These are phyloP conservation scores for Yamagishiella unicocca DNA, from an alignment of 139 green algal genomes.

Conservation along the genomic window DNA sequence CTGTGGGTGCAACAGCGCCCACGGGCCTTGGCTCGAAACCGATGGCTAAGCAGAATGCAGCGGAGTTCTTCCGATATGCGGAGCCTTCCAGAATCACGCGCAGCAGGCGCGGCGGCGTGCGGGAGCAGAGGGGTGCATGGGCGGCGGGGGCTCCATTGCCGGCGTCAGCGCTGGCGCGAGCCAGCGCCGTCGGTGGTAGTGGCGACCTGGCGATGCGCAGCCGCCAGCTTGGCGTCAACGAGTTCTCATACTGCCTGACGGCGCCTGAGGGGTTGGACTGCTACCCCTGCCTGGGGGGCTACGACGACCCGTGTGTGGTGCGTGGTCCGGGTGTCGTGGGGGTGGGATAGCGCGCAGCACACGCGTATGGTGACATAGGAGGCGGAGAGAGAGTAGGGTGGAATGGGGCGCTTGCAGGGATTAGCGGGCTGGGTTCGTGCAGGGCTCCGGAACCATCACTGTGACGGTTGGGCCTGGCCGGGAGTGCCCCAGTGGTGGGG, in stretches of 20 bases:
- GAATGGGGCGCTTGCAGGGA: background rate
- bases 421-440: background rate
- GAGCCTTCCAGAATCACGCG: background rate
- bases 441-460: background rate
- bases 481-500: background rate
- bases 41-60: background rate
- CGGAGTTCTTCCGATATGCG: background rate
- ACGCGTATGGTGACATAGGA: background rate
- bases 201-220: background rate
- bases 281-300: background rate
- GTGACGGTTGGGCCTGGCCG: background rate
- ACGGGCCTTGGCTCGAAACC: background rate
- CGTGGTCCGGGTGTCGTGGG: background rate
- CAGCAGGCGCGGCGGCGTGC: background rate
- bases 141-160: background rate
- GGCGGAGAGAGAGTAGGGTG: background rate
- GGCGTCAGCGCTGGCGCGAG: background rate
- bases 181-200: background rate
- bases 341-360: background rate
- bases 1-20: background rate
- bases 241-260: constrained; percentile 2
- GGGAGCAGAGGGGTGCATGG: background rate
- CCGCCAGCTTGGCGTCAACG: background rate
- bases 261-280: background rate
- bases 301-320: background rate